Conservation (phyloP, 1,139 yeast species). For the Kluyveromyces sp. region DNA sequence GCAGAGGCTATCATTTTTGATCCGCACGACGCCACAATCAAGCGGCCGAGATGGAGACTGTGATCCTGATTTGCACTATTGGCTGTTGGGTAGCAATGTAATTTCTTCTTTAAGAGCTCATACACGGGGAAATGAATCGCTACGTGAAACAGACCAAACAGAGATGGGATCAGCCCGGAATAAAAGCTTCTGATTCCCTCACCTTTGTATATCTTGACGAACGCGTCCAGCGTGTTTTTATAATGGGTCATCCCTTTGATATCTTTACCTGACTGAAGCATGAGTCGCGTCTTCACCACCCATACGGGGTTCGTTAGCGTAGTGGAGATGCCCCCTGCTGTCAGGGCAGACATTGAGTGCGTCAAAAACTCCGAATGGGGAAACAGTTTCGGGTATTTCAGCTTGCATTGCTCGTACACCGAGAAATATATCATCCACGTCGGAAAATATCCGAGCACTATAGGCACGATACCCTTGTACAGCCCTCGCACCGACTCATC, state of each 20-base stretch:
- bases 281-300: slow-evolving; percentile 70
- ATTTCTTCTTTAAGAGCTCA: slow-evolving; percentile 59
- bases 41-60: slow-evolving; percentile 35
- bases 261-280: slow-evolving; percentile 59
- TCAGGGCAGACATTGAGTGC: slow-evolving; percentile 74
- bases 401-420: slow-evolving; percentile 75
- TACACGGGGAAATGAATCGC: slow-evolving; percentile 98
- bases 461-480: slow-evolving; percentile 87
- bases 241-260: slow-evolving; percentile 40
- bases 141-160: slow-evolving; percentile 85
- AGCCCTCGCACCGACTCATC: slow-evolving; percentile 83
- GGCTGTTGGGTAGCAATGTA: slow-evolving; percentile 32
- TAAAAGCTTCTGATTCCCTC: slow-evolving; percentile 86
- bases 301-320: slow-evolving; percentile 82
- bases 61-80: slow-evolving; percentile 17
- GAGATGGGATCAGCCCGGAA: slow-evolving; percentile 83
- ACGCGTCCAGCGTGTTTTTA: slow-evolving; percentile 77
- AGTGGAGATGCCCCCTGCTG: slow-evolving; percentile 86
- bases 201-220: slow-evolving; percentile 61
- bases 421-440: slow-evolving; percentile 96
- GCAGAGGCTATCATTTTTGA: slow-evolving; percentile 88
- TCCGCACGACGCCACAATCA: slow-evolving; percentile 67
- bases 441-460: slow-evolving; percentile 88
- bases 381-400: slow-evolving; percentile 37
- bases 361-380: slow-evolving; percentile 43